Percentiles rank a stretch among this genome's conserved stretches.
Conservation (phyloP, 805 yeast genomes). For the Saccharomycopsis sp. region DNA sequence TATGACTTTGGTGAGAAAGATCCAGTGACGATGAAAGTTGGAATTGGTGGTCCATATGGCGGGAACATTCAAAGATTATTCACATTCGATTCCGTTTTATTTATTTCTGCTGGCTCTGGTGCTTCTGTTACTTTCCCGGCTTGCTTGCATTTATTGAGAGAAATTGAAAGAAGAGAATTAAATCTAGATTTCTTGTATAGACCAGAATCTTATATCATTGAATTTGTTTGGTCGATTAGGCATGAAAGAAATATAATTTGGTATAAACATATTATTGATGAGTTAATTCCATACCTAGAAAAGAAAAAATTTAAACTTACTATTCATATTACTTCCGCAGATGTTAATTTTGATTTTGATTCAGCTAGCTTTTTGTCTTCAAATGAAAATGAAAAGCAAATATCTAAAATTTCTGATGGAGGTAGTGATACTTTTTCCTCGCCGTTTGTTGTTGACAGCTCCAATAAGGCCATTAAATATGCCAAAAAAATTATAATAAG, state of each 20-base stretch:
- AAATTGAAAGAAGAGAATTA: conserved; percentile 19
- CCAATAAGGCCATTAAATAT: background rate
- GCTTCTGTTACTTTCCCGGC: conserved; percentile 37
- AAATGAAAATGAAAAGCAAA: background rate
- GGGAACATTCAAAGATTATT: conserved; percentile 31
- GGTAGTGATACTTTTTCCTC: background rate
- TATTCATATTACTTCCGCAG: conserved; percentile 24
- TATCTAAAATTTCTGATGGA: background rate
- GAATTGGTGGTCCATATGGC: conserved; percentile 38
- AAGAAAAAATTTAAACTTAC: conserved; percentile 21
- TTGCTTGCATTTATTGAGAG: conserved; percentile 30
- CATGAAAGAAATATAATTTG: conserved; percentile 24
- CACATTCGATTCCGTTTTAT: conserved; percentile 31
- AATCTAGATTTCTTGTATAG: conserved; percentile 27
- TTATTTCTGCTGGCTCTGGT: conserved; percentile 37
- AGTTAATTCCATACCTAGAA: conserved; percentile 20
- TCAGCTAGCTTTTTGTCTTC: no score
- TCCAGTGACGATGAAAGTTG: conserved; percentile 24
- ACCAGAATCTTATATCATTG: conserved; percentile 23
- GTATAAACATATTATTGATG: conserved; percentile 28
- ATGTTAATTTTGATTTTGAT: no score
- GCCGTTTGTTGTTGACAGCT: background rate
- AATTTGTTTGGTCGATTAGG: conserved; percentile 28
- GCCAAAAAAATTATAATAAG: background rate
- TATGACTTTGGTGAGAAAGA: background rate